Evolutionary conservation across 2,329 filamentous ascomycete species (phyloP).

Genomic region (Ophiosphaerella narmari): DNA sequence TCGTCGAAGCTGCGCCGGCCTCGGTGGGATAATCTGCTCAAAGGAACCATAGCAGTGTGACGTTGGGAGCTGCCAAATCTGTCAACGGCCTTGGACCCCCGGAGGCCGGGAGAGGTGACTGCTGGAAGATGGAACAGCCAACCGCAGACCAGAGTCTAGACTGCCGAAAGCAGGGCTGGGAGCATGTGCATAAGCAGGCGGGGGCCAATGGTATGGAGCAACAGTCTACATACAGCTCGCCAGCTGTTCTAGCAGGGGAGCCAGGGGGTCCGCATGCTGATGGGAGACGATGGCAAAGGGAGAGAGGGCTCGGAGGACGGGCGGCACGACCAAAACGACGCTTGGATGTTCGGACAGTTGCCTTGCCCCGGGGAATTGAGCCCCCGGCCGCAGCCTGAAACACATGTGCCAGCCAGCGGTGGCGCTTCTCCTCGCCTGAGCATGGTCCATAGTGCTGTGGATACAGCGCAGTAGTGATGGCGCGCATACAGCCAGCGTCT

Average conservation of each 20-base stretch:
- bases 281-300: constrained; percentile 5
- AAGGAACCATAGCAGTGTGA: constrained; percentile 28
- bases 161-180: constrained; percentile 22
- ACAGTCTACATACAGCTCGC: neutral
- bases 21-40: constrained; percentile 27
- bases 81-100: constrained; percentile 9
- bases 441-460: neutral
- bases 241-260: constrained; percentile 25
- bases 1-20: constrained; percentile 22
- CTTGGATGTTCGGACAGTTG: constrained; percentile 13
- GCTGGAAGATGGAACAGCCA: constrained; percentile 28
- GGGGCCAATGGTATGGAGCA: constrained; percentile 2
- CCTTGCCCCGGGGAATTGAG: constrained; percentile 12
- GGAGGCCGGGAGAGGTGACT: constrained; percentile 20
- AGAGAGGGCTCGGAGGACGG: neutral
- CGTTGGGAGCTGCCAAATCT: constrained; percentile 5
- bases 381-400: constrained; percentile 22
- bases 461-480: neutral
- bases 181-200: constrained; percentile 34
- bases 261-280: constrained; percentile 25
- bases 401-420: constrained; percentile 19
- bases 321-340: constrained; percentile 13
- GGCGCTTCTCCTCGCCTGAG: constrained; percentile 28
- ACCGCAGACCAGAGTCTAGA: constrained; percentile 24
- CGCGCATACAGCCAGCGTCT: neutral